A percentile compares a stretch with the other conserved stretches of the same genome.
These are phyloP conservation scores for Eimeria acervulina DNA, from an alignment of 169 alveolate genomes.

Conservation along the genomic window DNA sequence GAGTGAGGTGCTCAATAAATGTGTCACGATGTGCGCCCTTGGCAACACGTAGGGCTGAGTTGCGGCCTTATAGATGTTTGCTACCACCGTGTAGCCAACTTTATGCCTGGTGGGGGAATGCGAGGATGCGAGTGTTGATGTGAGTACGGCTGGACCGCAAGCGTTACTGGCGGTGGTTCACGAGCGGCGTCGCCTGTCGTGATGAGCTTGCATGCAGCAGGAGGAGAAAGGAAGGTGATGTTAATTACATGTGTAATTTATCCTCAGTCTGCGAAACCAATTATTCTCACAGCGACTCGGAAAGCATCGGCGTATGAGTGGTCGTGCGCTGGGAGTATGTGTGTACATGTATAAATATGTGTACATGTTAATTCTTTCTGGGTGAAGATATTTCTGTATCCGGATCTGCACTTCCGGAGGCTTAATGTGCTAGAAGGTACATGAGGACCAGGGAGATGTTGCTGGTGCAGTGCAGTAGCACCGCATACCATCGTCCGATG, in stretches of 20 bases:
- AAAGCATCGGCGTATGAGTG: not conserved
- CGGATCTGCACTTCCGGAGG: not conserved
- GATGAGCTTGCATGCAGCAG: not conserved
- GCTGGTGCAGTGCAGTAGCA: not conserved
- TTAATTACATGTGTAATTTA: not conserved
- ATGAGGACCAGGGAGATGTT: not conserved
- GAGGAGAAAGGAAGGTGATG: not conserved
- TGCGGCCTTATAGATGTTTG: constrained; percentile 15
- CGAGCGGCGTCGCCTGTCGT: not conserved
- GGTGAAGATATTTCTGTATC: not conserved
- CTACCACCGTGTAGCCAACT: not conserved
- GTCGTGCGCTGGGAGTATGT: not conserved
- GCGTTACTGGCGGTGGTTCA: not conserved
- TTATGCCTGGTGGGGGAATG: not conserved
- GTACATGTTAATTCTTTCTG: not conserved
- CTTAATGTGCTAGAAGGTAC: not conserved
- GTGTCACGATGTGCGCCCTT: not conserved
- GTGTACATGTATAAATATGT: not conserved
- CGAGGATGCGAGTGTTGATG: not conserved
- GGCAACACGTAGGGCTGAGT: constrained; percentile 52
- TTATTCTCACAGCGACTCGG: not conserved
- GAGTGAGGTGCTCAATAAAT: not conserved
- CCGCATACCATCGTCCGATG: not conserved
- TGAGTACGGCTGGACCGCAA: not conserved
- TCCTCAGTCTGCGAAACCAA: not conserved